Conservation (phyloP, 23 red algal species). For the Gracilaria gracilis region DNA sequence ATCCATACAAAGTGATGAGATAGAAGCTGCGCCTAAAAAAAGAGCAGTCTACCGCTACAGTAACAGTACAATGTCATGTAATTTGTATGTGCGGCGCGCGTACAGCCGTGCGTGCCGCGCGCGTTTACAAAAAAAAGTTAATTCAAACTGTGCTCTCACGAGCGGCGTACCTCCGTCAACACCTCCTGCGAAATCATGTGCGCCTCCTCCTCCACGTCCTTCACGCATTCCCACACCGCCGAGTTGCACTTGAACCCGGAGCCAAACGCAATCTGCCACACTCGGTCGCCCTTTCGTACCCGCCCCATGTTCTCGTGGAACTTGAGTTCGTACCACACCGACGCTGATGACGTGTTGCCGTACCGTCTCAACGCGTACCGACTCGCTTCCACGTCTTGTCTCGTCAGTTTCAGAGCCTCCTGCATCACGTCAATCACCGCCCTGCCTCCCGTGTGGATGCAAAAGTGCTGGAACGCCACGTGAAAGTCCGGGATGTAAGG, state of each 20-base stretch:
- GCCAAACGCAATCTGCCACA: constrained; percentile 98
- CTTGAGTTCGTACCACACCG: constrained; percentile 98
- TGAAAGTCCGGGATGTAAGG: constrained; percentile 98
- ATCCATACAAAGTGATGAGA: no score
- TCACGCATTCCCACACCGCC: constrained; percentile 90
- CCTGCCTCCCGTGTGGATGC: constrained; percentile 97
- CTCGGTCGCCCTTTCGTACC: constrained; percentile 79
- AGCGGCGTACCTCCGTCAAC: not conserved
- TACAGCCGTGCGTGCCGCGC: constrained; percentile 3
- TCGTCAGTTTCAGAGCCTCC: constrained; percentile 83
- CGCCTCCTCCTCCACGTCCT: constrained; percentile 43
- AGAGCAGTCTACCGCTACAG: no score
- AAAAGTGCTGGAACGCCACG: constrained; percentile 97
- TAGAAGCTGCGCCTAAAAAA: no score
- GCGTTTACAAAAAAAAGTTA: not conserved
- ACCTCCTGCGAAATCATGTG: not conserved
- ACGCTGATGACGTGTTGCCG: constrained; percentile 95
- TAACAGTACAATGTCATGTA: no score
- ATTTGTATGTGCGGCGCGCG: no score
- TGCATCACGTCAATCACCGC: constrained; percentile 98
- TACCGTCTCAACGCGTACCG: constrained; percentile 88
- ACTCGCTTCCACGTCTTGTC: constrained; percentile 81
- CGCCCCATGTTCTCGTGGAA: constrained; percentile 86
- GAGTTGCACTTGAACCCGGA: constrained; percentile 99
- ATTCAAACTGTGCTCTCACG: not conserved